Conservation (phyloP, 2,329 filamentous ascomycete species). For the Arthroderma sp. region DNA sequence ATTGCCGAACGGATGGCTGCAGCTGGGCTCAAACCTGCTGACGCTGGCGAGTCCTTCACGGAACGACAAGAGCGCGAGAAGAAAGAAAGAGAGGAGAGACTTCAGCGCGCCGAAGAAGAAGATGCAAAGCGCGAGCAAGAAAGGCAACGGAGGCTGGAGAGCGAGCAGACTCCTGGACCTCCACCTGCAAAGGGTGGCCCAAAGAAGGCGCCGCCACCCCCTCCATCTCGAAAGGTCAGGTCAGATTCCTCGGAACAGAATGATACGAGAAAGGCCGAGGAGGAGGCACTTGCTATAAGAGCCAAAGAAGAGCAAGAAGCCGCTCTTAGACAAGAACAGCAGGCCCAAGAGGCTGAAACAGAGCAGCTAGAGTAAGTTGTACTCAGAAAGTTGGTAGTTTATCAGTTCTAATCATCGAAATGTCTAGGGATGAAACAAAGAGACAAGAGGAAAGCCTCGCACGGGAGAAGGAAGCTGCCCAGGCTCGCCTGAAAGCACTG, state of each 20-base stretch:
- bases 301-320: constrained; percentile 43
- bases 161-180: constrained; percentile 56
- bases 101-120: constrained; percentile 85
- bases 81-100: constrained; percentile 72
- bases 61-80: constrained; percentile 83
- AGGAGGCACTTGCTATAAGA: constrained; percentile 33
- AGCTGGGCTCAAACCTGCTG: constrained; percentile 73
- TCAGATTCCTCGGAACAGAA: constrained; percentile 43
- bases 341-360: constrained; percentile 61
- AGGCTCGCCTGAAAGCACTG: constrained; percentile 71
- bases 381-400: neutral
- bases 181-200: constrained; percentile 36
- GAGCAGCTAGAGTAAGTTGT: constrained; percentile 68
- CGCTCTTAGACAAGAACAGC: constrained; percentile 55
- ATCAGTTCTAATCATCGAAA: neutral
- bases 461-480: constrained; percentile 66
- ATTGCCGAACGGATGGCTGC: constrained; percentile 95
- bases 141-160: constrained; percentile 67
- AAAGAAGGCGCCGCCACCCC: constrained; percentile 60
- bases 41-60: constrained; percentile 65
- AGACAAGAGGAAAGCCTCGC: constrained; percentile 69
- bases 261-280: constrained; percentile 46
- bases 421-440: constrained; percentile 55
- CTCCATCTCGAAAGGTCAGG: constrained; percentile 58
- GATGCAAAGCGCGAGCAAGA: constrained; percentile 80